Percentiles rank a stretch among this genome's conserved stretches.
Evolutionary conservation across 1,284 basidiomycete genomes (phyloP).

Genomic region (Phenoliferia sp.): DNA sequence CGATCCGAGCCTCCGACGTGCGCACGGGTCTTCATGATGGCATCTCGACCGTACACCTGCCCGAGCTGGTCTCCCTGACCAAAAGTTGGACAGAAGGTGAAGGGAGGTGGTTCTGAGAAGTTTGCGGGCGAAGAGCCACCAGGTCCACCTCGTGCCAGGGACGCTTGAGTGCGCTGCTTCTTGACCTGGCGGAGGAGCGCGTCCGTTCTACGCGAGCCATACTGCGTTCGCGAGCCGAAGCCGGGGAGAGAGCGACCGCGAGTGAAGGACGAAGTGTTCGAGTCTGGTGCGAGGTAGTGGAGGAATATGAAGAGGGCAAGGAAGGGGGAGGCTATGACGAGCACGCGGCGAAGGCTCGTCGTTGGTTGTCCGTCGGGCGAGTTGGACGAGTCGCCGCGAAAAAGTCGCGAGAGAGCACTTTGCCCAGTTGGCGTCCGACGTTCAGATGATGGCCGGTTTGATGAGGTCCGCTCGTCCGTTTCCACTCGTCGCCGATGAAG

Average conservation of each 20-base stretch:
- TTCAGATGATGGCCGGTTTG: too few relatives aligned
- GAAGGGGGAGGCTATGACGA: constrained; percentile 4
- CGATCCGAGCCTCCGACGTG: constrained; percentile 79
- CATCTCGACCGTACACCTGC: constrained; percentile 67
- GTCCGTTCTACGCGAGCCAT: constrained; percentile 25
- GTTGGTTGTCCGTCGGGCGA: neutral
- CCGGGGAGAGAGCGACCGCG: constrained; percentile 27
- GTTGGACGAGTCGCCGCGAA: neutral
- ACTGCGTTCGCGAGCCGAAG: constrained; percentile 20
- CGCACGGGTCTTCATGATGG: constrained; percentile 68
- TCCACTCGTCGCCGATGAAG: too few relatives aligned
- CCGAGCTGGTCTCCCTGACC: constrained; percentile 74
- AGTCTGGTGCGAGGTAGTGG: constrained; percentile 16
- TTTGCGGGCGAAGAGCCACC: constrained; percentile 36
- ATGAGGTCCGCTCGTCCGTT: too few relatives aligned
- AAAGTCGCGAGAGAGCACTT: neutral
- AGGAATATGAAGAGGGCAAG: constrained; percentile 27
- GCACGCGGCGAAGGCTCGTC: neutral
- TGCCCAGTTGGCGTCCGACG: neutral
- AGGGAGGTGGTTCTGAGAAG: constrained; percentile 58
- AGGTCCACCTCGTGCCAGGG: constrained; percentile 29
- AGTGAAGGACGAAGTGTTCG: constrained; percentile 16
- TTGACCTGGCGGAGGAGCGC: constrained; percentile 22
- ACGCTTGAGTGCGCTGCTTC: constrained; percentile 26
- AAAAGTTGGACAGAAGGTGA: constrained; percentile 82